Evolutionary conservation across 129 eudicot genomes (phyloP), one percentile per base, ranked within the genome.

Genomic region (Solidago caesia): DNA sequence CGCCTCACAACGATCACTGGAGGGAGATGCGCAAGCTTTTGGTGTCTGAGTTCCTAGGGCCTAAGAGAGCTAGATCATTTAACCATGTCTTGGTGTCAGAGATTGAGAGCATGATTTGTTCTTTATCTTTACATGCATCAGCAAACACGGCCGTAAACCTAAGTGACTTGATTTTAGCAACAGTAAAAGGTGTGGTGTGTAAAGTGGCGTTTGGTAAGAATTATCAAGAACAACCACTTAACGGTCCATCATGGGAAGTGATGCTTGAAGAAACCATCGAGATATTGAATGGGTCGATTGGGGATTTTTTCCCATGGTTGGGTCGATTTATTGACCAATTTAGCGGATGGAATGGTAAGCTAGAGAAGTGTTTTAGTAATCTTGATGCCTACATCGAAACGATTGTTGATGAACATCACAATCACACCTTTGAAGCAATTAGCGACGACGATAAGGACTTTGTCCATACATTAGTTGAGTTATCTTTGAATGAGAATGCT

Each of bases 271-370:
- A 70, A 43, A 39, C n/a, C 4, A 5, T 48, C 29, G 65, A 41
- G 2, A 5, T 62, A 39, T 7, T 78, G 33, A 39, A 45, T 21
- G 76, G 66, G n/a, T 70, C 82, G 4, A 3, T 70, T 41, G 71
- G 76, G 29, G 81, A 77, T 70, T 29, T 4, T 11, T 77, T 77
- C 12, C 81, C 81, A 8, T 77, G 76, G 81, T 8, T 77, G 0
- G 81, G 81, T 21, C 45, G 0, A 42, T 0, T 70, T 16, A 47
- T 60, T 8, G 81, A 77, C 44, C 39, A 41, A 1, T 1, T 70
- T 48, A 77, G 76, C 5, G 81, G 81, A 1, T 60, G 47, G 51
- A 68, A 14, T 7, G 8, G 52, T 47, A 77, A 0, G 75, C 27
- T 77, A 2, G 69, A 48, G 3, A 47, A 13, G 2, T 12, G 64